Conservation (phyloP, 2,329 filamentous ascomycete species). For the Blastomyces percursus region DNA sequence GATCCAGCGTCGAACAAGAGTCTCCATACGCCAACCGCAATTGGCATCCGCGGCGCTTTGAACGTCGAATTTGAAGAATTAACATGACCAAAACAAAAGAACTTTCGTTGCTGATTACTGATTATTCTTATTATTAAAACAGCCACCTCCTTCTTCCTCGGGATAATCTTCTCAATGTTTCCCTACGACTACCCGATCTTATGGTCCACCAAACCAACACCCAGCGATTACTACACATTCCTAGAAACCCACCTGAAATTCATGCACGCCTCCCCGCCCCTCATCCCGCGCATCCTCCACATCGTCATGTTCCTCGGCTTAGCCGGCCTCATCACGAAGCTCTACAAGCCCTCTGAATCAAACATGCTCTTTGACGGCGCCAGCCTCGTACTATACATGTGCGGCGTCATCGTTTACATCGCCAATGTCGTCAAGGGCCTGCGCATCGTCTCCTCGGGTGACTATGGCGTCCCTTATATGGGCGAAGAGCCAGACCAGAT, state of each 20-base stretch:
- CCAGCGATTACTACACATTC: constrained; percentile 61
- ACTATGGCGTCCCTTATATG: constrained; percentile 43
- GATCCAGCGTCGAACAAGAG: constrained; percentile 3
- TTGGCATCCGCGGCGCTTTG: neutral
- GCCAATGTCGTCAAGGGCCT: constrained; percentile 95
- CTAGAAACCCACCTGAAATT: constrained; percentile 85
- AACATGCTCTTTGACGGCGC: constrained; percentile 91
- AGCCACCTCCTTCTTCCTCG: constrained; percentile 95
- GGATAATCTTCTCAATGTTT: constrained; percentile 91
- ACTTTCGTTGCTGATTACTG: neutral
- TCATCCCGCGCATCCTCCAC: constrained; percentile 88
- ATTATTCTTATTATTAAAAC: constrained; percentile 5
- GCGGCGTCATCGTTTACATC: constrained; percentile 84
- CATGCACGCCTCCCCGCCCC: constrained; percentile 78
- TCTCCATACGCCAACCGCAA: neutral
- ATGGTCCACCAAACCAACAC: constrained; percentile 34
- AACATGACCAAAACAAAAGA: constrained; percentile 6
- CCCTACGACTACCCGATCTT: constrained; percentile 60
- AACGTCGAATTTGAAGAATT: neutral
- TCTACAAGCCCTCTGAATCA: constrained; percentile 84
- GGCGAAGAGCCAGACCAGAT: constrained; percentile 50
- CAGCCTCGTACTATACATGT: constrained; percentile 61
- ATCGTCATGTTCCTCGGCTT: constrained; percentile 85
- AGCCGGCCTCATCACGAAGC: constrained; percentile 80
- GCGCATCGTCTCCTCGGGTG: constrained; percentile 63